phyloP scores from a whole-genome alignment of 2,329 filamentous ascomycete species.

The Penicillium capsulatum region DNA sequence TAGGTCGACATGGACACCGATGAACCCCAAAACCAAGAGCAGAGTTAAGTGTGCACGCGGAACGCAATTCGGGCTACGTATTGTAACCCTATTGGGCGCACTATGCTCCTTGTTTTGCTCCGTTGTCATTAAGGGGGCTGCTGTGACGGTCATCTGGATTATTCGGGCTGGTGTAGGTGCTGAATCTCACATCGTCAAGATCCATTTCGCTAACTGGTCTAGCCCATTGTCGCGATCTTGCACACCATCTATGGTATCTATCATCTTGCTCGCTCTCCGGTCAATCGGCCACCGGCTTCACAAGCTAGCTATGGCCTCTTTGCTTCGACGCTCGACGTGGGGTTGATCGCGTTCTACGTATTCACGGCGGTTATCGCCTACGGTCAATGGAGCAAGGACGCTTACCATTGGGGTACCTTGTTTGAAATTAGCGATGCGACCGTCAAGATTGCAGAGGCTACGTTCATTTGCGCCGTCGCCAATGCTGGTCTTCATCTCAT shows the following conservation, averaged over 20 bases:
- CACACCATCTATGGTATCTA: constrained; percentile 75
- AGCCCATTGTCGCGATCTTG: constrained; percentile 72
- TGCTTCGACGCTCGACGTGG: constrained; percentile 67
- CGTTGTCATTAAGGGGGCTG: constrained; percentile 68
- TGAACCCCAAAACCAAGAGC: constrained; percentile 66
- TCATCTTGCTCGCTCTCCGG: constrained; percentile 68
- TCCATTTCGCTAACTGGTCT: constrained; percentile 5
- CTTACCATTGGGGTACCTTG: constrained; percentile 63
- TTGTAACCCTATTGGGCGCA: constrained; percentile 64
- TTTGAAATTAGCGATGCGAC: constrained; percentile 55
- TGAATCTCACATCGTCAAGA: not conserved
- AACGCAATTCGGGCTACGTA: constrained; percentile 64
- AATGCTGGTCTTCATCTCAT: constrained; percentile 65
- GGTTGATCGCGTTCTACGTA: constrained; percentile 59
- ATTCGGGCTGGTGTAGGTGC: constrained; percentile 67
- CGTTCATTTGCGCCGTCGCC: constrained; percentile 64
- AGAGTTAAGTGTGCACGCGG: constrained; percentile 66
- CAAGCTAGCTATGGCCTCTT: constrained; percentile 89
- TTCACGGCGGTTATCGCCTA: constrained; percentile 55
- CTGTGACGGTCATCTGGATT: constrained; percentile 66
- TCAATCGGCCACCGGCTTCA: constrained; percentile 68
- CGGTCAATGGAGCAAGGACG: constrained; percentile 45
- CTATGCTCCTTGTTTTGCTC: constrained; percentile 69
- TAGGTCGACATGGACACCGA: constrained; percentile 57
- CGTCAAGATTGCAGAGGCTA: constrained; percentile 58